Conservation (phyloP, 176 grass and related monocot species). For the Aegilops bicornis region DNA sequence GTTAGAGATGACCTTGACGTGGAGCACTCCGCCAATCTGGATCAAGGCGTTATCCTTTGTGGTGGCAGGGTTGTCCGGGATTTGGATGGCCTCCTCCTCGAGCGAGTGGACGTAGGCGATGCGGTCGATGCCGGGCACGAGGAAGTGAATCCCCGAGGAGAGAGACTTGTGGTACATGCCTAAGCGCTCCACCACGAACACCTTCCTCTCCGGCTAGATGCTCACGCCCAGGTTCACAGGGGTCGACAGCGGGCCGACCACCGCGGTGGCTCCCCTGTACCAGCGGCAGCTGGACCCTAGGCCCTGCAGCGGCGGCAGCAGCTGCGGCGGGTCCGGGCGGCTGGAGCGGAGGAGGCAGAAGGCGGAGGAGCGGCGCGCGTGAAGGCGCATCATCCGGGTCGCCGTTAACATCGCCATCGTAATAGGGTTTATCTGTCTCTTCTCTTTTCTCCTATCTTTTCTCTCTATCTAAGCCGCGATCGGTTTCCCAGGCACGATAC, state of each 20-base stretch:
- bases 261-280: too few relatives aligned
- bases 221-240: conserved; percentile 76
- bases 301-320: too few relatives aligned
- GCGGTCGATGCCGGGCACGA: conserved; percentile 65
- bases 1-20: conserved; percentile 60
- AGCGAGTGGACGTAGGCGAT: conserved; percentile 88
- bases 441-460: too few relatives aligned
- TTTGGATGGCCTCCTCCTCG: conserved; percentile 83
- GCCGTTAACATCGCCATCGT: too few relatives aligned
- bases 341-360: too few relatives aligned
- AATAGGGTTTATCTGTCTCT: too few relatives aligned
- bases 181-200: conserved; percentile 69
- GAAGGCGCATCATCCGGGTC: too few relatives aligned
- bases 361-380: too few relatives aligned
- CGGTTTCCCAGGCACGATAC: too few relatives aligned
- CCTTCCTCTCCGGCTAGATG: conserved; percentile 87
- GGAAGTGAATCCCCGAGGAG: conserved; percentile 54
- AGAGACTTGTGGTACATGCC: neutral
- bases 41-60: conserved; percentile 83
- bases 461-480: too few relatives aligned
- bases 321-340: too few relatives aligned
- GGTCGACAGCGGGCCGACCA: neutral
- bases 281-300: too few relatives aligned
- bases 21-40: conserved; percentile 69
- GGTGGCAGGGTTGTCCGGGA: conserved; percentile 70